Evolutionary conservation across 257 asterid genomes (phyloP), one percentile per base, ranked within the genome.

Genomic region (Fraxinus pennsylvanica): DNA sequence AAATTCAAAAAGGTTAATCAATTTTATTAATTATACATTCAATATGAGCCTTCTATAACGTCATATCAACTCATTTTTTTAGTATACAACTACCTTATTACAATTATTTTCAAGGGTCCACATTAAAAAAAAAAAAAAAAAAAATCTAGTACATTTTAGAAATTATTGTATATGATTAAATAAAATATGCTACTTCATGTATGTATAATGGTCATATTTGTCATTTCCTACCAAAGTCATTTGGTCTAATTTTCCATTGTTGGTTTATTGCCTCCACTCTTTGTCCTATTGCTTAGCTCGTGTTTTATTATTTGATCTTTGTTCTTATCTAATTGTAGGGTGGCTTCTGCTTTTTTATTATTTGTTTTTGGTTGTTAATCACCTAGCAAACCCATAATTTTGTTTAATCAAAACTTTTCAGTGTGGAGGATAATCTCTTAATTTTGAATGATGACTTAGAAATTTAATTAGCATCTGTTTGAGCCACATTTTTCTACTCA

Each of bases 21-120:
- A 52, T 39, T 57, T 84, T 78, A 59, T 68, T 69, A 8, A 47
- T 39, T 76, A 77, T 71, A 9, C n/a, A 77, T 52, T 78, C 70
- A 61, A 59, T 66, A 72, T 72, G 43, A 43, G 15, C 50, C 15
- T 43, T 12, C 15, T 9, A 12, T 43, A 43, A 43, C 50, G 50
- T 43, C 50, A 43, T 43, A 2, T 10, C 15, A 14, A 43, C 5
- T 43, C 15, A 14, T 43, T 43, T 43, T 43, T 3, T 12, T 43
- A 38, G 43, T 38, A 38, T 38, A 38, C 9, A 10, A 10, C 17
- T 43, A 10, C 12, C 3, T 41, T 41, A 41, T 41, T 41, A 10
- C 50, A 9, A 41, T 9, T 8, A 0, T 7, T 14, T 7, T 19
- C 19, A 74, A 50, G 50, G 32, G n/a, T 10, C 76, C 76, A 47